Evolutionary conservation across 352 stramenopile genomes (phyloP), one percentile per base, ranked within the genome.

Genomic region (Globisporangium viniferum): DNA sequence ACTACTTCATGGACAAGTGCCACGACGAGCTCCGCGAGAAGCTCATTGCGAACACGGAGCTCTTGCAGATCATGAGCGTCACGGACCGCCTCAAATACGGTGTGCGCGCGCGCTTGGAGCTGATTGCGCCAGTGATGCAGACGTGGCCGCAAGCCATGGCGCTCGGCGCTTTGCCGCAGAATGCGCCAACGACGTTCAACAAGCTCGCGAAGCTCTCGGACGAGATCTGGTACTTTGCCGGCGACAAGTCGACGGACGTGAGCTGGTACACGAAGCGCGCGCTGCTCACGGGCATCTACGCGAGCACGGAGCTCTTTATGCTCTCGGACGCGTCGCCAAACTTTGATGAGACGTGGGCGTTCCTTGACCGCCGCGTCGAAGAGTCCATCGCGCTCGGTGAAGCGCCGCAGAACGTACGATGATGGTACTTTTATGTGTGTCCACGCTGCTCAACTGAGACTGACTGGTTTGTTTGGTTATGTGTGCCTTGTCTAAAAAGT

Each of bases 141-240:
- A 80, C 76, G 51, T 94, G 86, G 86, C 75, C 86, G 18, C 86
- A 94, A 71, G 87, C 81, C 14, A 96, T 96, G 89, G 89, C 80
- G 10, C 64, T 90, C 44, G 89, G 89, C 57, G 89, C 87, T 6
- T 29, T 94, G 62, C 89, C 89, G 5, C 79, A 83, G 48, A 93
- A 96, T 62, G 86, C 81, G 8, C 81, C 82, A 1, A 79, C 74
- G 55, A 96, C 86, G 39, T 78, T 90, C 53, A 79, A 88, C 66
- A 90, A 86, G 69, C 73, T 96, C 29, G 81, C 77, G 27, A 78
- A 82, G 66, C 69, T 94, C 24, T 76, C 83, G 29, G 89, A 96
- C 62, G 88, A 95, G 66, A 91, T 96, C 65, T 96, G 89, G 89
- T 93, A 93, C 73, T 94, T 90, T 72, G 88, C 85, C 31, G 89